Base-by-base conservation (phyloP, 129 eudicot species). In the Ambrosia artemisiifolia region DNA sequence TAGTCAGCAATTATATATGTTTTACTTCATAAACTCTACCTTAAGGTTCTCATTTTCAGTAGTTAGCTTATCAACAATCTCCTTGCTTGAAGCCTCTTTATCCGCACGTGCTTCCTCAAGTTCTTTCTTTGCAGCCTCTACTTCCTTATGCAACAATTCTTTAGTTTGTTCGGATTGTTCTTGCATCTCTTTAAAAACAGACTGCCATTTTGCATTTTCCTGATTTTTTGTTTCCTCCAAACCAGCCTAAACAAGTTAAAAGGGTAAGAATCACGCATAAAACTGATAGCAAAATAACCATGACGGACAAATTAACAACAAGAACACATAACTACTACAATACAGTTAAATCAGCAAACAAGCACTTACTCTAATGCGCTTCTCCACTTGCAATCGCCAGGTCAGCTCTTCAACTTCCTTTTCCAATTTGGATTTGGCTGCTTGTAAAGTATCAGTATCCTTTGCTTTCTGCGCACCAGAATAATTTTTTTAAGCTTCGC, bases 331-430 rank as follows among this genome's bases (percentile, higher is more conserved):
- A 73, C 7, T 43, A 60, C 20, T 10, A 46, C 18, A 34, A 49
- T 74, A 7, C 19, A 63, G 16, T 74, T 63, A 48, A 16, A 35
- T 20, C 28, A 16, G 55, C 32, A 51, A 67, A 56, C 16, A 57
- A 24, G 30, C 38, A 30, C 67, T 51, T 90, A 94, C 98, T 83
- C 97, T 84, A 79, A 79, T 71, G 72, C 89, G 91, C 78, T 90
- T 94, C 87, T 90, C 98, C 82, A 87, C 66, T 84, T 90, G 81
- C 65, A 93, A 69, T 35, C 81, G 82, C 89, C 81, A 82, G n/a
- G 91, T 85, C 57, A 93, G 78, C 65, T 94, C 98, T 81, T 94
- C 97, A 81, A 90, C 97, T 75, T 90, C 70, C 85, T 94, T 90
- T 82, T 93, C 98, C 24, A 93, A 77, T 77, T 85, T 89, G 53